Evolutionary conservation across 2,329 filamentous ascomycete species (phyloP).

Genomic region (Sporothrix brasiliensis): DNA sequence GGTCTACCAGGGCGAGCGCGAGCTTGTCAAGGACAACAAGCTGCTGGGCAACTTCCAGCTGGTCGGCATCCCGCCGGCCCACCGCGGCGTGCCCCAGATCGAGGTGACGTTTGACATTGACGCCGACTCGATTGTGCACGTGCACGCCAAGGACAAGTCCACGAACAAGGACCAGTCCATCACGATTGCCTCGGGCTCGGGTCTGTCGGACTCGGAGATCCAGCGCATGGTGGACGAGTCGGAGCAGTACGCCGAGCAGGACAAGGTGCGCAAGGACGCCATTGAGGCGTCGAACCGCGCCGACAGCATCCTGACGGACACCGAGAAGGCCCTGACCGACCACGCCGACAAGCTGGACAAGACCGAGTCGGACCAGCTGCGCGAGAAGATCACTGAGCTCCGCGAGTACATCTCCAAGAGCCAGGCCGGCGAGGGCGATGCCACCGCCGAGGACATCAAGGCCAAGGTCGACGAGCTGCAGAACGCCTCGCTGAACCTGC

Average conservation of each 20-base stretch:
- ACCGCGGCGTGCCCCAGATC: slow-evolving; percentile 97
- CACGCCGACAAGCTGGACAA: slow-evolving; percentile 96
- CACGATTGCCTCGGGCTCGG: slow-evolving; percentile 96
- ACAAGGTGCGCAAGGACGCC: slow-evolving; percentile 99
- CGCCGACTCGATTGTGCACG: slow-evolving; percentile 99
- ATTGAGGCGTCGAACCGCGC: slow-evolving; percentile 99
- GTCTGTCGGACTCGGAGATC: slow-evolving; percentile 91
- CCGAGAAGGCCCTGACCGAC: slow-evolving; percentile 83
- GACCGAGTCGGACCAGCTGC: slow-evolving; percentile 86
- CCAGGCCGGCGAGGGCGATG: slow-evolving; percentile 85
- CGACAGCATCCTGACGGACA: slow-evolving; percentile 52
- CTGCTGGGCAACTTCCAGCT: slow-evolving; percentile 98
- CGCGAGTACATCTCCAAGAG: slow-evolving; percentile 89
- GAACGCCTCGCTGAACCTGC: slow-evolving; percentile 82
- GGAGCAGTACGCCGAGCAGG: slow-evolving; percentile 99
- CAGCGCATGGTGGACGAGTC: slow-evolving; percentile 96
- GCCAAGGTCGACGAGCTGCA: slow-evolving; percentile 83
- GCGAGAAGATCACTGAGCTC: slow-evolving; percentile 89
- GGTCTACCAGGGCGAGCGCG: slow-evolving; percentile 98
- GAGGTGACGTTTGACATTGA: slow-evolving; percentile 98
- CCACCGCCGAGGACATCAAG: slow-evolving; percentile 92
- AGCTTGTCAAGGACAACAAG: slow-evolving; percentile 99
- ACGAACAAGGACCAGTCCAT: slow-evolving; percentile 98
- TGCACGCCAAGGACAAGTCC: slow-evolving; percentile 63
- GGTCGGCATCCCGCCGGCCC: slow-evolving; percentile 92